Evolutionary conservation across 805 yeast genomes (phyloP).

Genomic region (Metschnikowia cerradonensis): DNA sequence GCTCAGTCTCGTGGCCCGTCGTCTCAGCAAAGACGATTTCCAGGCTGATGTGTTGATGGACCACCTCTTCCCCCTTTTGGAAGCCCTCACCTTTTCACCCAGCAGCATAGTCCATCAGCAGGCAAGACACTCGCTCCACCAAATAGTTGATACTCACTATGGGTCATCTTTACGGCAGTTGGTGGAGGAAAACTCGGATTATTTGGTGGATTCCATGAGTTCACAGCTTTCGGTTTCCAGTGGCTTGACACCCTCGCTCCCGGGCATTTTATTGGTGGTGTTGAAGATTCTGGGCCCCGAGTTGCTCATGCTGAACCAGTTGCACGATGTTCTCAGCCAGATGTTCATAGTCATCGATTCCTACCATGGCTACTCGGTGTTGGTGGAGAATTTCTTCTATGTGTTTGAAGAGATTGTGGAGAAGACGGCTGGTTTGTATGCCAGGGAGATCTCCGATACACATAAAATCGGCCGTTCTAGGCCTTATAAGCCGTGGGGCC

Average conservation of each 20-base stretch:
- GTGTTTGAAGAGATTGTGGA: slow-evolving; percentile 61
- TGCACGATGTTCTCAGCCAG: slow-evolving; percentile 70
- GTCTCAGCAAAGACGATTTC: slow-evolving; percentile 27
- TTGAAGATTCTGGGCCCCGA: slow-evolving; percentile 66
- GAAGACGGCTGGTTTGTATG: slow-evolving; percentile 41
- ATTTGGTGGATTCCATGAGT: slow-evolving; percentile 76
- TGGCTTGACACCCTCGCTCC: slow-evolving; percentile 64
- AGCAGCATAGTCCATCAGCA: slow-evolving; percentile 47
- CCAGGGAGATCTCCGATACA: slow-evolving; percentile 6
- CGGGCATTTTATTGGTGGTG: slow-evolving; percentile 65
- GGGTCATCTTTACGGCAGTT: slow-evolving; percentile 53
- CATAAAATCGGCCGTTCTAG: background rate
- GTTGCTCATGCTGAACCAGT: slow-evolving; percentile 50
- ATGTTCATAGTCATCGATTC: slow-evolving; percentile 75
- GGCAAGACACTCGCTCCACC: slow-evolving; percentile 52
- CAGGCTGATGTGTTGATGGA: slow-evolving; percentile 59
- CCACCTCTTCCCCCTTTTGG: slow-evolving; percentile 66
- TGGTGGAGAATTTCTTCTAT: slow-evolving; percentile 69
- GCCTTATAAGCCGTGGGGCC: slow-evolving; percentile 57
- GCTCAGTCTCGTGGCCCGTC: slow-evolving; percentile 30
- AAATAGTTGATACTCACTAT: slow-evolving; percentile 41
- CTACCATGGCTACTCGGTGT: slow-evolving; percentile 73
- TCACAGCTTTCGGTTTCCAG: slow-evolving; percentile 62
- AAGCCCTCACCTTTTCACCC: slow-evolving; percentile 57
- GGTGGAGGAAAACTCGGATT: slow-evolving; percentile 69